Percentiles rank a stretch among this genome's conserved stretches.
Evolutionary conservation across 1,284 basidiomycete species (phyloP).

Genomic region (Cryptococcus floricola): DNA sequence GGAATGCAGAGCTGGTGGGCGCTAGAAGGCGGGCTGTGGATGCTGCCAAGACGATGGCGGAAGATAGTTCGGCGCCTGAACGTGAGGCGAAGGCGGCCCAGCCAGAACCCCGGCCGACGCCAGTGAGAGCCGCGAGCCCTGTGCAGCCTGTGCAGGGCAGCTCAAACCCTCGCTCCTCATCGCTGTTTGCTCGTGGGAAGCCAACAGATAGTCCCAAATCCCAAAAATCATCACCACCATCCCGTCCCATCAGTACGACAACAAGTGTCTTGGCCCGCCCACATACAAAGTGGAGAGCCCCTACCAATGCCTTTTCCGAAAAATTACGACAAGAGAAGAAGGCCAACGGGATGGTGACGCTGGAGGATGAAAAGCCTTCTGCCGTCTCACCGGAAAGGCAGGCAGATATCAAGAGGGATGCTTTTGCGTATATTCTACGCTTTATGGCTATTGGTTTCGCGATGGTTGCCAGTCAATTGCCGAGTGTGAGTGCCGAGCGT

Average conservation of each 20-base stretch:
- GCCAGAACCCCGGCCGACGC: not conserved
- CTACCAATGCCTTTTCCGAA: not conserved
- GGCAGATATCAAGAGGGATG: conserved; percentile 8
- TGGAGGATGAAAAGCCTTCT: not conserved
- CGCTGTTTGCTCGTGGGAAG: too few species aligned
- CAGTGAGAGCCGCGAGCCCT: not conserved
- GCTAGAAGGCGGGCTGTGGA: conserved; percentile 3
- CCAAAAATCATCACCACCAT: not conserved
- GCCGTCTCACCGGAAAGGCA: conserved; percentile 9
- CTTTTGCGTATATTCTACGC: conserved; percentile 17
- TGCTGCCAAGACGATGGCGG: not conserved
- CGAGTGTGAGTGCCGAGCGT: conserved; percentile 19
- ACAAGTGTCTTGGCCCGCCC: not conserved
- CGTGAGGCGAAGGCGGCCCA: not conserved
- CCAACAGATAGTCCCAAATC: too few species aligned
- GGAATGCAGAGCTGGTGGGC: conserved; percentile 43
- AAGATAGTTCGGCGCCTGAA: not conserved
- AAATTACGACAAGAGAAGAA: not conserved
- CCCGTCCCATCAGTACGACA: not conserved
- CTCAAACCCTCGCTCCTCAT: too few species aligned
- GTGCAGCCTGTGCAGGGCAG: too few species aligned
- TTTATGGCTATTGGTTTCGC: conserved; percentile 22
- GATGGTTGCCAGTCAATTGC: conserved; percentile 25
- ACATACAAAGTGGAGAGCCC: too few species aligned
- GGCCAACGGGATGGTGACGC: not conserved